Percentiles rank a stretch among this genome's conserved stretches.
These are phyloP conservation scores for Panellus pusillus DNA, from an alignment of 768 basidiomycete species.

Conservation along the genomic window DNA sequence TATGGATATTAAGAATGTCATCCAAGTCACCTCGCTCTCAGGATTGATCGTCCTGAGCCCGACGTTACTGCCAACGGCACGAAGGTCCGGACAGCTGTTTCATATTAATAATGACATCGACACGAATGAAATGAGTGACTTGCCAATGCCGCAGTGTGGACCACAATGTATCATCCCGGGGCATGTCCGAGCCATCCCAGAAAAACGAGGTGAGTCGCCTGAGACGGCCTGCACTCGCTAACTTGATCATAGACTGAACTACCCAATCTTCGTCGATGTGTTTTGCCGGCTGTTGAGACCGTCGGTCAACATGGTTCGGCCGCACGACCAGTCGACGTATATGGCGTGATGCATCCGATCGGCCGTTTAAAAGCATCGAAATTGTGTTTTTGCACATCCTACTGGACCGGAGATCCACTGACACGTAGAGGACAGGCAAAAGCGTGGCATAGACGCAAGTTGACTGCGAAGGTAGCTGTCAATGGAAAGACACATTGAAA, in stretches of 20 bases:
- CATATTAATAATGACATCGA: background rate
- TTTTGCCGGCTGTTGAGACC: slow-evolving; percentile 10
- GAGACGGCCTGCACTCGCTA: slow-evolving; percentile 17
- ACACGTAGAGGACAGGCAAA: slow-evolving; percentile 19
- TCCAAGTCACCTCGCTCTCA: slow-evolving; percentile 17
- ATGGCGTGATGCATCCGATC: slow-evolving; percentile 11
- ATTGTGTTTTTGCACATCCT: slow-evolving; percentile 14
- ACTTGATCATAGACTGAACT: slow-evolving; percentile 8
- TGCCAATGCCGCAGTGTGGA: slow-evolving; percentile 18
- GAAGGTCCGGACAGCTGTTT: slow-evolving; percentile 19
- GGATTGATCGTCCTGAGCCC: slow-evolving; percentile 16
- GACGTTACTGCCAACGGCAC: slow-evolving; percentile 18
- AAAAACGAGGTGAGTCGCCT: slow-evolving; percentile 18
- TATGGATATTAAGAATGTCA: background rate
- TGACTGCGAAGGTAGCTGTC: slow-evolving; percentile 12
- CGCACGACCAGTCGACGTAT: slow-evolving; percentile 17
- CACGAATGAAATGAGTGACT: slow-evolving; percentile 1
- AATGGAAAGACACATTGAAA: background rate
- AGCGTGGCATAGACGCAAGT: slow-evolving; percentile 18
- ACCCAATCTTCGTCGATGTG: slow-evolving; percentile 19
- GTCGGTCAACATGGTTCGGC: slow-evolving; percentile 19
- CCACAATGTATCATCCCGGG: slow-evolving; percentile 20
- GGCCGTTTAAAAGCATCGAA: slow-evolving; percentile 1
- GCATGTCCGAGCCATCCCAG: slow-evolving; percentile 22
- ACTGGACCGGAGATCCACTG: slow-evolving; percentile 19